phyloP scores from a whole-genome alignment of 2,329 filamentous ascomycete genomes.

The Sporothrix variecibatus region DNA sequence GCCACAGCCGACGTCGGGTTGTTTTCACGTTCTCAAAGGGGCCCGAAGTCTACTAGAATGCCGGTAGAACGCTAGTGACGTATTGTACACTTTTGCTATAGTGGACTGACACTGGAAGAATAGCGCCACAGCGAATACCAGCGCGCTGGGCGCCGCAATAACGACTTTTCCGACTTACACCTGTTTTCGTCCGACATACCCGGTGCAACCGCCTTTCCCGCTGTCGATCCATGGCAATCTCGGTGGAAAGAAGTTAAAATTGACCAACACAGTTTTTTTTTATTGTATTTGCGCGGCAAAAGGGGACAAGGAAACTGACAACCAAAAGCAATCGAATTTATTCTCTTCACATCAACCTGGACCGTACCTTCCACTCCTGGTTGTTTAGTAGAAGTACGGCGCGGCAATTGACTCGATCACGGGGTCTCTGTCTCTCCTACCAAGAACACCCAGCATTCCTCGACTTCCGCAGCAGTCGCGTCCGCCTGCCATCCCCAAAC shows the following conservation, averaged over 20 bases:
- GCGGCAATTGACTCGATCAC: neutral
- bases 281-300: neutral
- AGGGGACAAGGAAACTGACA: neutral
- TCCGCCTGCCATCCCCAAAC: neutral
- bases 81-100: neutral
- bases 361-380: neutral
- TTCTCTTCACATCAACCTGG: neutral
- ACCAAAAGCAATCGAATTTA: neutral
- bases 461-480: neutral
- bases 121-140: neutral
- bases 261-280: neutral
- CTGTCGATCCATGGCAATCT: neutral
- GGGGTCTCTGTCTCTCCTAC: neutral
- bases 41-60: neutral
- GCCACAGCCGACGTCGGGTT: neutral
- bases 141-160: neutral
- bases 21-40: neutral
- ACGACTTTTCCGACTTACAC: neutral
- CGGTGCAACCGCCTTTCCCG: neutral
- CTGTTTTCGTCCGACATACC: neutral
- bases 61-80: neutral
- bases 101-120: neutral
- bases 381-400: neutral
- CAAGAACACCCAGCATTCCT: neutral
- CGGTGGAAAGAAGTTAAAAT: conserved; percentile 1